Evolutionary conservation across 345 rosid species (phyloP).

Genomic region (Eucalyptus viminalis): DNA sequence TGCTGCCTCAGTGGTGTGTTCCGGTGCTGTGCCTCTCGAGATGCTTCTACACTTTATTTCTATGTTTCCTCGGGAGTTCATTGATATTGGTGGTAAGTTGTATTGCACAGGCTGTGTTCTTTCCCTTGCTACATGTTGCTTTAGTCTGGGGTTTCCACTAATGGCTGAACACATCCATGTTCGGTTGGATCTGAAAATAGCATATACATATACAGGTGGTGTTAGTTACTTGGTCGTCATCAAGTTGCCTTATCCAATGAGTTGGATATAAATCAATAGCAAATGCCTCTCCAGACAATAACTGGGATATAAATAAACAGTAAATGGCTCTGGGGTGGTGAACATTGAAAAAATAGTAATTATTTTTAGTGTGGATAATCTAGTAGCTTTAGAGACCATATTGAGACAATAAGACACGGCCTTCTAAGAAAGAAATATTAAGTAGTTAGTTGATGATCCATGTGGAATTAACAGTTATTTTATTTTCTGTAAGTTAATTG

Average conservation of each 20-base stretch:
- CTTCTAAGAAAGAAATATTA: not conserved
- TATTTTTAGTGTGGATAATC: not conserved
- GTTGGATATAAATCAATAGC: not conserved
- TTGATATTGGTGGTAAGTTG: constrained; percentile 65
- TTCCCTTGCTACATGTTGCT: not conserved
- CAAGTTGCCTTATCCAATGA: not conserved
- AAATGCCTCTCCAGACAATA: not conserved
- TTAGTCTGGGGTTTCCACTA: not conserved
- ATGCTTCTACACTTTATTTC: constrained; percentile 61
- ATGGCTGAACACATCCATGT: not conserved
- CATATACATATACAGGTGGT: not conserved
- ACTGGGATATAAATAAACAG: not conserved
- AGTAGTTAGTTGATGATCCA: not conserved
- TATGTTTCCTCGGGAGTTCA: constrained; percentile 70
- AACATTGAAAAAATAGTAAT: not conserved
- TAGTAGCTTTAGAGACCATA: not conserved
- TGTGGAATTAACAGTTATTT: not conserved
- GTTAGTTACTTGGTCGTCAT: not conserved
- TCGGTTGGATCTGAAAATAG: not conserved
- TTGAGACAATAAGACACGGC: not conserved
- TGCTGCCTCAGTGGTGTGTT: constrained; percentile 39
- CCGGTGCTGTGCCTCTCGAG: constrained; percentile 55
- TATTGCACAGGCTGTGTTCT: not conserved
- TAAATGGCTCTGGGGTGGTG: not conserved
- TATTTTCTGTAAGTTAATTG: not conserved